These are phyloP conservation scores for Talinum fruticosum DNA, from an alignment of 148 eudicot species.

Conservation along the genomic window DNA sequence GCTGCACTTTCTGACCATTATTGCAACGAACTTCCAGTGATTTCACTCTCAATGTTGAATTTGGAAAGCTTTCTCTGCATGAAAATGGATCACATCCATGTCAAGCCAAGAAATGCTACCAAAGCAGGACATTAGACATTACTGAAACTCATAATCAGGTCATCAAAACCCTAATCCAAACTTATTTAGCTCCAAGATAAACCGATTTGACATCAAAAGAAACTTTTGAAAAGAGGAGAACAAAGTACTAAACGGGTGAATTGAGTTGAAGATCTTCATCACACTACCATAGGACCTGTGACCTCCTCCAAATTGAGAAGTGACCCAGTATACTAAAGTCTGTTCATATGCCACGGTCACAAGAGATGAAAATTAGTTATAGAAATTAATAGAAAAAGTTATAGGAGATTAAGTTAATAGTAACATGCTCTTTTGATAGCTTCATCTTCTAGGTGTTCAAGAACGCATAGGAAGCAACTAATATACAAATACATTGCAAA, in stretches of 20 bases:
- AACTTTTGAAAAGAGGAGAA: not conserved
- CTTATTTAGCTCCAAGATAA: not conserved
- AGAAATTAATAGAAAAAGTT: not conserved
- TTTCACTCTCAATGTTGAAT: conserved; percentile 42
- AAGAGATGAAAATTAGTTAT: not conserved
- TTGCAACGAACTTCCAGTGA: conserved; percentile 62
- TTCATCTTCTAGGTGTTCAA: not conserved
- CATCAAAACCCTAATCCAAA: not conserved
- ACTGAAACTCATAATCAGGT: not conserved
- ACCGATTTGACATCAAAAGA: not conserved
- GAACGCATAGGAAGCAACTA: not conserved
- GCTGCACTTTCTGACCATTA: conserved; percentile 41
- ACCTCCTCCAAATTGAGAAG: not conserved
- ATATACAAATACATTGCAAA: not conserved
- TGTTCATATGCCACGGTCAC: not conserved
- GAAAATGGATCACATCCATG: conserved; percentile 12
- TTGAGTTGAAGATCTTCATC: not conserved
- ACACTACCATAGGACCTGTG: not conserved
- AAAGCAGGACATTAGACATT: not conserved
- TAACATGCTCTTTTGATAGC: not conserved
- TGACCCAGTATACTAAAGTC: not conserved
- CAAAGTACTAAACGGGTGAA: not conserved
- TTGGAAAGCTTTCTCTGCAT: conserved; percentile 42
- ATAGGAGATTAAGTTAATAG: not conserved
- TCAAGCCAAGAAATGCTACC: not conserved